These are phyloP conservation scores for Apiospora sp. DNA, from an alignment of 2,329 filamentous ascomycete species.

Conservation along the genomic window DNA sequence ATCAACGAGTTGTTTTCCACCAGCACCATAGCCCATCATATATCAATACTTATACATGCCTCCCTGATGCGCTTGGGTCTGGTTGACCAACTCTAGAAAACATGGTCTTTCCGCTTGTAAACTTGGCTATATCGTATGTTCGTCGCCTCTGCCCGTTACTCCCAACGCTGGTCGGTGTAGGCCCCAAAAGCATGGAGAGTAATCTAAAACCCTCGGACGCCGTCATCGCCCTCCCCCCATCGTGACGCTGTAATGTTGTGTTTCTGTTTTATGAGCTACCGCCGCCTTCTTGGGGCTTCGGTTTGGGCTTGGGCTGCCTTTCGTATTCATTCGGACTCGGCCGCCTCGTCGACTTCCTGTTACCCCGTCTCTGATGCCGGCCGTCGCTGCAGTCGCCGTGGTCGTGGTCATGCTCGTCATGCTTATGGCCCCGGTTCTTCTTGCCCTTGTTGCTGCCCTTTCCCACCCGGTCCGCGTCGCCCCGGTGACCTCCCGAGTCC, in stretches of 20 bases:
- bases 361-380: constrained; percentile 44
- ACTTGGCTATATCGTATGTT: background rate
- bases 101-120: background rate
- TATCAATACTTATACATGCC: background rate
- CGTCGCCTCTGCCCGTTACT: background rate
- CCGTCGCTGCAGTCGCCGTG: constrained; percentile 52
- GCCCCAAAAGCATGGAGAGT: background rate
- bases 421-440: constrained; percentile 29
- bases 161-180: background rate
- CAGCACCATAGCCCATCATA: background rate
- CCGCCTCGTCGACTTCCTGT: constrained; percentile 52
- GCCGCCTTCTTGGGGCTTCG: constrained; percentile 39
- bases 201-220: background rate
- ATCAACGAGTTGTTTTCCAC: background rate
- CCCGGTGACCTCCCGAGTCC: constrained; percentile 57
- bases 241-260: background rate
- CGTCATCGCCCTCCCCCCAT: no score
- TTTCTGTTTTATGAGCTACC: background rate
- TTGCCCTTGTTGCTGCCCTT: constrained; percentile 17
- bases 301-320: constrained; percentile 69
- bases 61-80: background rate
- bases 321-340: constrained; percentile 86
- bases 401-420: constrained; percentile 45
- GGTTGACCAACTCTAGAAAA: background rate
- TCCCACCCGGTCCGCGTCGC: constrained; percentile 26